Conservation (phyloP, 169 alveolate species). For the Sarcocystis neurona region DNA sequence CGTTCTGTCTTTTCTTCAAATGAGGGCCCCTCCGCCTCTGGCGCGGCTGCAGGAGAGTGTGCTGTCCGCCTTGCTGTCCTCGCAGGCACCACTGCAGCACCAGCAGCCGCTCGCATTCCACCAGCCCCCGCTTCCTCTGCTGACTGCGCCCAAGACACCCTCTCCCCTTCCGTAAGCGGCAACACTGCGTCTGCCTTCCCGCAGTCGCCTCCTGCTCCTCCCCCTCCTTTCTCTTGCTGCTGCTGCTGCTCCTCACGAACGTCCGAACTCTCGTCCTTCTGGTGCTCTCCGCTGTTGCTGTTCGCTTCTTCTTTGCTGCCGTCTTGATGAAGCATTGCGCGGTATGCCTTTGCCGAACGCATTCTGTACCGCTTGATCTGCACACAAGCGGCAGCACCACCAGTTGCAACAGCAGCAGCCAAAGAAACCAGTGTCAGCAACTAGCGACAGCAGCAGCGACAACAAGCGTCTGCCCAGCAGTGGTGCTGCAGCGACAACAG, state of each 20-base stretch:
- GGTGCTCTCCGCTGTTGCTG: neutral
- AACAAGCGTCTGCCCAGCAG: too few relatives aligned
- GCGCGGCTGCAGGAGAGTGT: too few relatives aligned
- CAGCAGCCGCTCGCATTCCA: too few relatives aligned
- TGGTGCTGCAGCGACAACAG: too few relatives aligned
- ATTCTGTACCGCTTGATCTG: slow-evolving; percentile 10
- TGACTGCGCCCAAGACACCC: too few relatives aligned
- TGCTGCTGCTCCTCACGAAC: neutral
- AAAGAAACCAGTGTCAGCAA: neutral
- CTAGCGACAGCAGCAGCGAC: neutral
- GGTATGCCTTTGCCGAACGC: slow-evolving; percentile 2
- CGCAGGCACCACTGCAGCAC: too few relatives aligned
- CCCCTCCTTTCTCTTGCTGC: neutral
- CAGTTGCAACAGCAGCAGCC: neutral
- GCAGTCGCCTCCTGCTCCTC: neutral
- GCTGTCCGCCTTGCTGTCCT: too few relatives aligned
- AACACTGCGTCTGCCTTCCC: neutral
- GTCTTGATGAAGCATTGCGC: slow-evolving; percentile 16
- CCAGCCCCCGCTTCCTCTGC: too few relatives aligned
- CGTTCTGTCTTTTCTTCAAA: too few relatives aligned
- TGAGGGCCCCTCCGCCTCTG: too few relatives aligned
- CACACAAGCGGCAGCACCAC: neutral
- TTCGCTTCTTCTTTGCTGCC: neutral
- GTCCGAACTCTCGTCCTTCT: neutral
- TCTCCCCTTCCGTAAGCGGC: too few relatives aligned